A percentile compares a stretch with the other conserved stretches of the same genome.
Conservation (phyloP, 768 basidiomycete genomes). For the Dioszegia crocea region DNA sequence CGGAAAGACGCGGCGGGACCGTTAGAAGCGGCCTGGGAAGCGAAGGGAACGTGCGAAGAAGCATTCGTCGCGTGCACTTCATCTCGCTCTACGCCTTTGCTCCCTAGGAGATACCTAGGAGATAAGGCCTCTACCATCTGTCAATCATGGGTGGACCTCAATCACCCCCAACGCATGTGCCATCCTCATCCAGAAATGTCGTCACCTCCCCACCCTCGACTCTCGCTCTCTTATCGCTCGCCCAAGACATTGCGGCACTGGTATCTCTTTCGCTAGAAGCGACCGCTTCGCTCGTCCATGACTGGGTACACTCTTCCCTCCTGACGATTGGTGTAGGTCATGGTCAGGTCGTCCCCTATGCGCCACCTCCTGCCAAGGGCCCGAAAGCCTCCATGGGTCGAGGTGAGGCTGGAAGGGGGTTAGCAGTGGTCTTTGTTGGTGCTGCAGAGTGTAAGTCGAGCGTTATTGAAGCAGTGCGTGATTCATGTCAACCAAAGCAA, state of each 20-base stretch:
- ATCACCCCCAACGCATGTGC: no score
- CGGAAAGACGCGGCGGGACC: no score
- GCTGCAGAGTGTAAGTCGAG: constrained; percentile 29
- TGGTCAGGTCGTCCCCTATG: constrained; percentile 5
- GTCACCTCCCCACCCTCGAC: constrained; percentile 1
- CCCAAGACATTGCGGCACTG: constrained; percentile 32
- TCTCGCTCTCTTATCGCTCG: constrained; percentile 19
- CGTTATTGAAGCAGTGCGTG: no score
- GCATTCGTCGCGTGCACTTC: no score
- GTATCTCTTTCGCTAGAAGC: constrained; percentile 30
- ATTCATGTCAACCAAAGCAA: no score
- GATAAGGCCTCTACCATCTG: no score
- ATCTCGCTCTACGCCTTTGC: no score
- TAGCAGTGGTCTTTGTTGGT: constrained; percentile 35
- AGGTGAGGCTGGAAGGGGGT: constrained; percentile 24
- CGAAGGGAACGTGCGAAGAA: no score
- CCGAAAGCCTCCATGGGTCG: neutral
- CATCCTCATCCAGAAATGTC: neutral
- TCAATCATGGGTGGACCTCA: no score
- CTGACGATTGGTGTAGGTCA: constrained; percentile 9
- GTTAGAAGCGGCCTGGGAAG: no score
- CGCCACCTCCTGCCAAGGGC: neutral
- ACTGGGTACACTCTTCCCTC: constrained; percentile 15
- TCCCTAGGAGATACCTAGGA: no score
- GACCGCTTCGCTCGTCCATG: constrained; percentile 20